Evolutionary conservation across 495 filamentous ascomycete species (phyloP).

Genomic region (Penicillium coffeae): DNA sequence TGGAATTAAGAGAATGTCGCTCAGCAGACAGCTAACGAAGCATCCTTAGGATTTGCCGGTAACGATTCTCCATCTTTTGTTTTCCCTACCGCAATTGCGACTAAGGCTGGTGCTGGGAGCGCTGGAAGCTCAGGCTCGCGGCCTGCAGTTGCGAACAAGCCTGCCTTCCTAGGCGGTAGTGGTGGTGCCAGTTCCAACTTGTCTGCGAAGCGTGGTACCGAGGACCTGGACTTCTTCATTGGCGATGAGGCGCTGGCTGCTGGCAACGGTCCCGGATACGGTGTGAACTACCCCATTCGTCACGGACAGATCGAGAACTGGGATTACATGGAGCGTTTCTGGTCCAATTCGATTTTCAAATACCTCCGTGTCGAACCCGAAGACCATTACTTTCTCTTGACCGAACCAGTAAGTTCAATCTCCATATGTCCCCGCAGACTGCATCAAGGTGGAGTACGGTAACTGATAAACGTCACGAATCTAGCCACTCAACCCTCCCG

Average conservation of each 20-base stretch:
- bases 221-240: conserved; percentile 98
- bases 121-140: conserved; percentile 74
- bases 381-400: conserved; percentile 96
- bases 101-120: conserved; percentile 71
- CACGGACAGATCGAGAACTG: conserved; percentile 99
- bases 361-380: conserved; percentile 97
- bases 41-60: conserved; percentile 97
- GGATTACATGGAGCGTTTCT: conserved; percentile 99
- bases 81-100: conserved; percentile 97
- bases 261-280: conserved; percentile 83
- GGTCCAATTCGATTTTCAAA: conserved; percentile 99
- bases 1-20: neutral
- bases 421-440: conserved; percentile 1
- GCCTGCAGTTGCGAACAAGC: conserved; percentile 88
- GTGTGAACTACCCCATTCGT: conserved; percentile 92
- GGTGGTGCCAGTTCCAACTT: conserved; percentile 77
- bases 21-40: too few relatives aligned
- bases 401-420: conserved; percentile 73
- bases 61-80: conserved; percentile 99
- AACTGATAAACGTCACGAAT: conserved; percentile 12
- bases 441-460: conserved; percentile 7
- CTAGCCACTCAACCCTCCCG: conserved; percentile 92
- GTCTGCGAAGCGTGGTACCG: conserved; percentile 88
- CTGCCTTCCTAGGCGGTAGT: conserved; percentile 89
- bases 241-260: conserved; percentile 92